A percentile compares a stretch with the other conserved stretches of the same genome.
These are phyloP conservation scores for Calonectria pteridis DNA, from an alignment of 2,329 filamentous ascomycete species.

Conservation along the genomic window DNA sequence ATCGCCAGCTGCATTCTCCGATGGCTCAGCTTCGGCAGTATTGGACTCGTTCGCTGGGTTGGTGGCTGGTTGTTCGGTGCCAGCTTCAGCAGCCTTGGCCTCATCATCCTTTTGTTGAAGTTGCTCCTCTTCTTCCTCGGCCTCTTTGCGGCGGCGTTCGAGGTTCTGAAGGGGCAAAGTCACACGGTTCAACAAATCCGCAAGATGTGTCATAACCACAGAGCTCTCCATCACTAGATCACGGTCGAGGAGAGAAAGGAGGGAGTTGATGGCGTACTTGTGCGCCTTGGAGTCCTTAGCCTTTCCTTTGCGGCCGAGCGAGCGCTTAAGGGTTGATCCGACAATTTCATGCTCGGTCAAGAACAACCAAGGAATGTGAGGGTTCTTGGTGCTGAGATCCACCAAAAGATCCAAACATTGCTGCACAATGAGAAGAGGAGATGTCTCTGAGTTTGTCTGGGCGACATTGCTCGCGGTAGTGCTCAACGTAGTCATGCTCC, in stretches of 20 bases:
- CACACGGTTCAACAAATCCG: slow-evolving; percentile 87
- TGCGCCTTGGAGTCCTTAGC: slow-evolving; percentile 85
- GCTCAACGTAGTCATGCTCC: slow-evolving; percentile 73
- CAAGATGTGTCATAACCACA: slow-evolving; percentile 94
- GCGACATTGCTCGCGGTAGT: slow-evolving; percentile 55
- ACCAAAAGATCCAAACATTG: slow-evolving; percentile 91
- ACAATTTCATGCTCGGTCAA: slow-evolving; percentile 90
- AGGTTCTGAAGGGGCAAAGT: slow-evolving; percentile 87
- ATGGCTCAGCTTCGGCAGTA: slow-evolving; percentile 44
- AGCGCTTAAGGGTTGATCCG: slow-evolving; percentile 80
- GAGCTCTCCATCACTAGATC: slow-evolving; percentile 97
- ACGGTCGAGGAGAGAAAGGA: slow-evolving; percentile 90
- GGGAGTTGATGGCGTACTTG: slow-evolving; percentile 91
- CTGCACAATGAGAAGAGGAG: slow-evolving; percentile 93
- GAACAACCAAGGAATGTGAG: slow-evolving; percentile 91
- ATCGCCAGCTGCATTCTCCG: slow-evolving; percentile 42
- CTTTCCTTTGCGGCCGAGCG: slow-evolving; percentile 86
- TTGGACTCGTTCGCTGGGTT: slow-evolving; percentile 46
- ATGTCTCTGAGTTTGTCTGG: slow-evolving; percentile 84
- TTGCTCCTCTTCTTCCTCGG: slow-evolving; percentile 66
- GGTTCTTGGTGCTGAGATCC: slow-evolving; percentile 86
- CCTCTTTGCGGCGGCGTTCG: slow-evolving; percentile 85
- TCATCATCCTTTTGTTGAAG: slow-evolving; percentile 52
- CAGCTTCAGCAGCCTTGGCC: slow-evolving; percentile 41
- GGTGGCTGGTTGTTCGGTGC: slow-evolving; percentile 33